These are phyloP conservation scores for Modicella reniformis DNA, from an alignment of 371 early-diverging fungal genomes.

Conservation along the genomic window DNA sequence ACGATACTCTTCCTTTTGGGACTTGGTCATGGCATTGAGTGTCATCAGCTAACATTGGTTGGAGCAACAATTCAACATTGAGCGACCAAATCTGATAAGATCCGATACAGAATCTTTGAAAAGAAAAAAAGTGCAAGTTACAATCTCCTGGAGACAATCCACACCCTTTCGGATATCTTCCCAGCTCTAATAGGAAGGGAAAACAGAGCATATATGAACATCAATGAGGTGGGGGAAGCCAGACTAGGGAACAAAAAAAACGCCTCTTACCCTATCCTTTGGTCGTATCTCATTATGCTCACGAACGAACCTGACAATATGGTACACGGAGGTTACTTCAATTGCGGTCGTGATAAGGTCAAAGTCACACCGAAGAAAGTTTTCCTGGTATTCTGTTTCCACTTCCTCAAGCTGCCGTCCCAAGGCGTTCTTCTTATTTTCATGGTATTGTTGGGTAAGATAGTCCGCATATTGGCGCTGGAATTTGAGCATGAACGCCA, in stretches of 20 bases:
- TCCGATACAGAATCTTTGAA: too few species aligned
- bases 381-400: constrained; percentile 26
- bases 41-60: constrained; percentile 57
- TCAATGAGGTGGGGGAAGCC: too few species aligned
- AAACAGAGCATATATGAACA: background rate
- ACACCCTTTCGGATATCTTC: constrained; percentile 64
- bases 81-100: background rate
- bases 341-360: constrained; percentile 66
- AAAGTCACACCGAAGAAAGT: constrained; percentile 56
- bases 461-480: constrained; percentile 48
- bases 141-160: constrained; percentile 74
- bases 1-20: constrained; percentile 61
- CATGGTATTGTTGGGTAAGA: constrained; percentile 20
- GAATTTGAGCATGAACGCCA: constrained; percentile 58
- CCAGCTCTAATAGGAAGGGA: constrained; percentile 56
- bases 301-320: constrained; percentile 63
- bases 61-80: too few species aligned
- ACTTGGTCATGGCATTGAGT: constrained; percentile 62
- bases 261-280: constrained; percentile 2
- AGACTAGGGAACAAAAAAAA: background rate
- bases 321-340: constrained; percentile 61
- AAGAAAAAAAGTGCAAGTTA: too few species aligned
- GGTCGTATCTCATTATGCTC: constrained; percentile 55
- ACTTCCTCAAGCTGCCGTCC: constrained; percentile 4
- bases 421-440: constrained; percentile 22